Evolutionary conservation across 768 basidiomycete species (phyloP), one percentile per base, ranked within the genome.

Genomic region (Suillus subluteus): DNA sequence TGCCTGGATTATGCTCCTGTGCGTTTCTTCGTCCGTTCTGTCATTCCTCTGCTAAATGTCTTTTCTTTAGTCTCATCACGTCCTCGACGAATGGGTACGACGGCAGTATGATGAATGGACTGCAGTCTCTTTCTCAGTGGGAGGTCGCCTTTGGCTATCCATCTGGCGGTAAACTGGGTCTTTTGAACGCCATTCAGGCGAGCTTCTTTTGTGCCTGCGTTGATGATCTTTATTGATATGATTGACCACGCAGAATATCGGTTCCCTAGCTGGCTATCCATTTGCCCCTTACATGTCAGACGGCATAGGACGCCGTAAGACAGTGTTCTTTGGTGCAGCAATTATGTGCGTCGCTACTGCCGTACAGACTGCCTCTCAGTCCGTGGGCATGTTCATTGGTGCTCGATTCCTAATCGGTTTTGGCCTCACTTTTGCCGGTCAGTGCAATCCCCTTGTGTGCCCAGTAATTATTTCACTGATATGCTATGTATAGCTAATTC

Each of bases 341-440:
- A 85, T 91, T 73, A 92, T 93, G 90, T 82, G 85, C 65, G 78
- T 86, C 61, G 92, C 86, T 35, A 88, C 87, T 32, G 87, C 84
- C 40, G 54, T 93, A 38, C 92, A 94, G 70, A 87, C 89, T 2
- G 89, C 90, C 12, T 81, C 91, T n/a, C 84, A 87, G 64, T 89
- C 87, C 38, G 83, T 91, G 30, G 85, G 85, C 68, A 91, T 92
- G 88, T 93, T 93, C 82, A 90, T 92, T 71, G 90, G 89, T 68
- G 88, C 92, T 73, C 89, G 91, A 72, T 90, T 91, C 82, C 79
- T 90, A 63, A 89, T 91, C 64, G 91, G 91, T 62, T 91, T 92
- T 74, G 91, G 91, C 69, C 82, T 91, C 50, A 88, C 89, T 2
- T 91, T 91, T 70, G 89, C 90, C 66, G 81, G 86, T 82, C 70